Conservation (phyloP, 208 protist genomes). For the Trypanosoma lewisi region DNA sequence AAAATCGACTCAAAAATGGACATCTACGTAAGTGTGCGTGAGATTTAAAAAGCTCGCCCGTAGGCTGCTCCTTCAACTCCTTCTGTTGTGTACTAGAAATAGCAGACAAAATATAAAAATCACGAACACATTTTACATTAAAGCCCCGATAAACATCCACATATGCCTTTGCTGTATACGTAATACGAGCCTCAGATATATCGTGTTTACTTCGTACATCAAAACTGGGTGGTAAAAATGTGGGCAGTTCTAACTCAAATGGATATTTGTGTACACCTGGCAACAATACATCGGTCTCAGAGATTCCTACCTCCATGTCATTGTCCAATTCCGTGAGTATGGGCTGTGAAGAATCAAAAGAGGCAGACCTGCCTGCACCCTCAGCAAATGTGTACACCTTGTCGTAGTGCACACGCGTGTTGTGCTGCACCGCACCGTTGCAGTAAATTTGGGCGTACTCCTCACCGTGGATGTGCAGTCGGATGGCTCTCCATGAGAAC, state of each 20-base stretch:
- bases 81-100: not conserved
- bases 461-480: conserved; percentile 2
- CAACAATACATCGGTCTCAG: not conserved
- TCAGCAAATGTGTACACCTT: conserved; percentile 12
- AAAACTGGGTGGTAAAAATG: conserved; percentile 20
- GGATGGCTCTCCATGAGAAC: not conserved
- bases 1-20: not conserved
- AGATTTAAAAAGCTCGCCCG: not conserved
- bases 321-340: not conserved
- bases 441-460: conserved; percentile 9
- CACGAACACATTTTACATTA: conserved; percentile 1
- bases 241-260: conserved; percentile 4
- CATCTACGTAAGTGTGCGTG: not conserved
- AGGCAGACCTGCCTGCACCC: not conserved
- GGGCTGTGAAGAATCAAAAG: not conserved
- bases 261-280: conserved; percentile 2
- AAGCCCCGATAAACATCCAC: conserved; percentile 3
- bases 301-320: not conserved
- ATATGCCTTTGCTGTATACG: conserved; percentile 15
- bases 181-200: conserved; percentile 1
- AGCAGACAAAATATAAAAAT: conserved; percentile 12
- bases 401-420: conserved; percentile 14
- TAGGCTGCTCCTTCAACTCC: not conserved
- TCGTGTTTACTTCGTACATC: conserved; percentile 1
- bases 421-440: not conserved